Percentiles rank a stretch among this genome's conserved stretches.
These are phyloP conservation scores for Eucalyptus erythrocorys DNA, from an alignment of 345 rosid genomes.

Conservation along the genomic window DNA sequence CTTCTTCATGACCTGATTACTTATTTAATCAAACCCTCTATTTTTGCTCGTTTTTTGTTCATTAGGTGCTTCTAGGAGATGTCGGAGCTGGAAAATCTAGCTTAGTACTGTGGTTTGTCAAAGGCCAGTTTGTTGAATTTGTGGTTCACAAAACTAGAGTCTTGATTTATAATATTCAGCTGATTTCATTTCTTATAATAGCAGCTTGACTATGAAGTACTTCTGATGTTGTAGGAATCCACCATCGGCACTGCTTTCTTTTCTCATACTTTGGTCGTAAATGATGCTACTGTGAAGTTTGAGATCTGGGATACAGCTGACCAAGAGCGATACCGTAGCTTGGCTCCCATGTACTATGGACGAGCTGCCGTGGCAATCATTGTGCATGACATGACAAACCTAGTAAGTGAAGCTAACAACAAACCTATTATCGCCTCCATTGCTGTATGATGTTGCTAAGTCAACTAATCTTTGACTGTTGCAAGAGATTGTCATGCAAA, in stretches of 20 bases:
- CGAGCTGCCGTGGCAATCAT: conserved; percentile 95
- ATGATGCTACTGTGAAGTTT: conserved; percentile 86
- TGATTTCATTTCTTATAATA: too few relatives aligned
- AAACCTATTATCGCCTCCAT: background rate
- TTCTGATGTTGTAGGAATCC: too few relatives aligned
- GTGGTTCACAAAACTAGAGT: too few relatives aligned
- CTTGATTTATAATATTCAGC: too few relatives aligned
- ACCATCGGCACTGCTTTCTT: conserved; percentile 95
- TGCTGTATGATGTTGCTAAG: background rate
- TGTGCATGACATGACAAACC: conserved; percentile 83
- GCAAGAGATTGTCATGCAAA: background rate
- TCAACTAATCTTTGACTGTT: background rate
- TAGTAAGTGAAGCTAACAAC: conserved; percentile 17
- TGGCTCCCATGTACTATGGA: conserved; percentile 98
- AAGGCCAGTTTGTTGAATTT: too few relatives aligned
- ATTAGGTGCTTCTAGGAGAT: conserved; percentile 87
- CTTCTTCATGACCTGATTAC: too few relatives aligned
- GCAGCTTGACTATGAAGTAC: too few relatives aligned
- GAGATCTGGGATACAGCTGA: conserved; percentile 99
- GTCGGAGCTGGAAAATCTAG: conserved; percentile 99
- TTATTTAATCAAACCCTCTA: background rate
- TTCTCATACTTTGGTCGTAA: conserved; percentile 82
- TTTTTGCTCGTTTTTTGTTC: conserved; percentile 2
- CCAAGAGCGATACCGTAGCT: conserved; percentile 91
- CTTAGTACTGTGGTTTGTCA: too few relatives aligned